Percentiles rank a stretch among this genome's conserved stretches.
Conservation (phyloP, 108 stramenopile genomes). For the Cyclotella sp. region DNA sequence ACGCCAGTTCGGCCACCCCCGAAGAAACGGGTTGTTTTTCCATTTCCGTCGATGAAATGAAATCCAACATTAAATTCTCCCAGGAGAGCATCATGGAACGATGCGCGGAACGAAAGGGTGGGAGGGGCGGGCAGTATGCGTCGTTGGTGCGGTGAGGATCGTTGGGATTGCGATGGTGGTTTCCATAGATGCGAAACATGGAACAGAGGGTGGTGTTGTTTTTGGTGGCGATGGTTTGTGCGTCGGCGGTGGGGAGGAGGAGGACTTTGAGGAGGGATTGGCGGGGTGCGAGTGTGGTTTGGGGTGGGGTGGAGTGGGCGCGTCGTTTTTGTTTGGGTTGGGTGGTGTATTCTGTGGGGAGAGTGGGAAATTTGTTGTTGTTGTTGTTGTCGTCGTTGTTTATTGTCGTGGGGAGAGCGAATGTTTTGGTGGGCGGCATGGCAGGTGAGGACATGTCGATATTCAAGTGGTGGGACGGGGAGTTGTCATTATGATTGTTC, state of each 20-base stretch:
- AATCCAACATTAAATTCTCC: slow-evolving; percentile 54
- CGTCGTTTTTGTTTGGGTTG: slow-evolving; percentile 17
- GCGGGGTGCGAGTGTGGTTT: slow-evolving; percentile 58
- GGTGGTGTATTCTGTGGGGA: not conserved
- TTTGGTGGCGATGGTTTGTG: slow-evolving; percentile 71
- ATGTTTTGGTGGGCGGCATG: not conserved
- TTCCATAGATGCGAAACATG: slow-evolving; percentile 64
- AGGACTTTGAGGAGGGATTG: slow-evolving; percentile 77
- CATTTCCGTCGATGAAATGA: slow-evolving; percentile 45
- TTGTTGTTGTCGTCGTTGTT: not conserved
- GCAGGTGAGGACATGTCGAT: slow-evolving; percentile 4
- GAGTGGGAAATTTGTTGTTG: not conserved
- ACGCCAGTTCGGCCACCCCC: slow-evolving; percentile 40
- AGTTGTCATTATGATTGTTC: not conserved
- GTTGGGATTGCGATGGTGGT: slow-evolving; percentile 4
- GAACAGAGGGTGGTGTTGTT: slow-evolving; percentile 75
- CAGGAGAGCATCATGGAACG: slow-evolving; percentile 57
- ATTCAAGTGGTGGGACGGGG: not conserved
- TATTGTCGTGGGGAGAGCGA: not conserved
- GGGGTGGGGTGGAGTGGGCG: slow-evolving; percentile 18
- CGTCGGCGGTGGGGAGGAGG: slow-evolving; percentile 74
- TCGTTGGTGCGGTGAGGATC: not conserved
- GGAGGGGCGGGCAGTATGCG: slow-evolving; percentile 40
- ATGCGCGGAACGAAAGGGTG: slow-evolving; percentile 75
- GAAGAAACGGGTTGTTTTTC: slow-evolving; percentile 23